Conservation (phyloP, 805 yeast species). For the Yamadazyma paraphyllophila region DNA sequence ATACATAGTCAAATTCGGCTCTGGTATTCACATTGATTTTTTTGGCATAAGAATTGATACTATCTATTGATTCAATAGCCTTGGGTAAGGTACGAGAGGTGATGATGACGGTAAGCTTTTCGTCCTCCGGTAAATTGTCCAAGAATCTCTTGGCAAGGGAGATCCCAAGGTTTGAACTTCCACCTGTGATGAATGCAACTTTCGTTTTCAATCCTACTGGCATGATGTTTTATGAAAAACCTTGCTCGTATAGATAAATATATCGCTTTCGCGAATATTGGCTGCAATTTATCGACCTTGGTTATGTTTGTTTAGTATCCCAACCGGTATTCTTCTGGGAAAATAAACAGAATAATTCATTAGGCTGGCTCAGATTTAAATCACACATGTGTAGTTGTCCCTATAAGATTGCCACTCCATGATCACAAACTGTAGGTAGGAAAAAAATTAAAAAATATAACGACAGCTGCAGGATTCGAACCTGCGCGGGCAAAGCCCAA, state of each 20-base stretch:
- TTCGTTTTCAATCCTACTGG: conserved; percentile 10
- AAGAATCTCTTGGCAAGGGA: conserved; percentile 81
- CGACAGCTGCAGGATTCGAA: conserved; percentile 52
- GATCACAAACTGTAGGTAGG: too few relatives aligned
- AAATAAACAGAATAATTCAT: too few relatives aligned
- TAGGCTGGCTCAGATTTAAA: too few relatives aligned
- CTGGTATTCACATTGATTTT: conserved; percentile 46
- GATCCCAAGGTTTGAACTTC: conserved; percentile 70
- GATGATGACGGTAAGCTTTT: conserved; percentile 72
- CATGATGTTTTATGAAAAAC: background rate
- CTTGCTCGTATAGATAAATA: background rate
- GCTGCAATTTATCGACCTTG: background rate
- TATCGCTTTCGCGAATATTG: background rate
- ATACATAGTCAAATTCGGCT: conserved; percentile 80
- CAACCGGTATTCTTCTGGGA: too few relatives aligned
- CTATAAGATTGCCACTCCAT: background rate
- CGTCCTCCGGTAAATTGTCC: conserved; percentile 51
- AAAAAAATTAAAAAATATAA: conserved; percentile 17
- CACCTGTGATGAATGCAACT: conserved; percentile 43
- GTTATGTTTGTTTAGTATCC: too few relatives aligned
- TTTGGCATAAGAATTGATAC: conserved; percentile 45
- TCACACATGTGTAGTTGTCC: too few relatives aligned
- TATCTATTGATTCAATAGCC: conserved; percentile 69
- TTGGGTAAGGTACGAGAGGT: conserved; percentile 88
- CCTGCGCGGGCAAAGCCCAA: conserved; percentile 53